Evolutionary conservation across 2,329 filamentous ascomycete genomes (phyloP), one percentile per base, ranked within the genome.

Genomic region (Lecanicillium sp.): DNA sequence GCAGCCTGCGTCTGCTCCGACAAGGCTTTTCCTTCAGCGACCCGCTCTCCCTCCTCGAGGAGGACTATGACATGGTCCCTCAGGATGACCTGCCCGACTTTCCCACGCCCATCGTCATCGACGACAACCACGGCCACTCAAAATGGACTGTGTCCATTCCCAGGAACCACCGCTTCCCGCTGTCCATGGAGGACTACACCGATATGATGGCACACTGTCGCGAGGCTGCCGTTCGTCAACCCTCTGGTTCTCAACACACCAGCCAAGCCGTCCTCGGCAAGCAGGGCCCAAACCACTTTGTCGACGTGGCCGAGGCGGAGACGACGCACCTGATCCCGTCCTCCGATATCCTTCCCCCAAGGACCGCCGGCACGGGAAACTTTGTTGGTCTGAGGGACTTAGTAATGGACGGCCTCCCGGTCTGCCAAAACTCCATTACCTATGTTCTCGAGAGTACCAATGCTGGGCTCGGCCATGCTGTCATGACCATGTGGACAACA

Each of bases 91-190:
- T 89, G n/a, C 86, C 87, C 0, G 75, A 84, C 23, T 81, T 86
- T 52, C 83, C 87, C 0, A 85, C 84, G 0, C 85, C 87, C 0
- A 74, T 93, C 17, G 74, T 87, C 5, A 72, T 90, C 38, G 78
- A 75, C 12, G 86, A 90, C 64, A 67, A 71, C 21, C 70, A 73
- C 37, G 85, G 84, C 3, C 76, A 74, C 44, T 71, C 81, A 10
- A 84, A 78, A 61, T 94, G 89, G 89, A 93, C 88, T 0, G 78
- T 94, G 10, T 89, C 81, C 2, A 90, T 95, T 30, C 88, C 88
- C 1, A 71, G 75, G 6, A 74, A 74, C 49, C 70, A 75, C 38
- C 69, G 73, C 3, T 91, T 91, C 51, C 88, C 88, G 1, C 64
- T 93, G 2, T 65, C 73, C 0, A 75, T 78, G 17, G 65, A 74